Percentiles rank a stretch among this genome's conserved stretches.
Evolutionary conservation across 306 rosid species (phyloP).

Genomic region (Luffa aegyptiaca): DNA sequence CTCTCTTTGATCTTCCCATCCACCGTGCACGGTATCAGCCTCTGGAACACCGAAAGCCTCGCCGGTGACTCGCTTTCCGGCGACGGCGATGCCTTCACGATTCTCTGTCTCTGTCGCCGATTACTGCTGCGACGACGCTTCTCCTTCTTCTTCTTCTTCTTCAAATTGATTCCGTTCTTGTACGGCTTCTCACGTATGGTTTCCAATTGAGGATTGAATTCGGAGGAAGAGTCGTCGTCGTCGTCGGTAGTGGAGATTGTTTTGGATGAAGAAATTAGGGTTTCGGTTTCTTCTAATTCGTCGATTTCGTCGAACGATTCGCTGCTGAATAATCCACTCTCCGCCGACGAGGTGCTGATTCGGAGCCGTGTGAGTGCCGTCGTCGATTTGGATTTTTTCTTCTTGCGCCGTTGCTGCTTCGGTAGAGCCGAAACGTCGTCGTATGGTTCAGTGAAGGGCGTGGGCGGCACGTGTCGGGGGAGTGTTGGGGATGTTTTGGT

Average conservation of each 20-base stretch:
- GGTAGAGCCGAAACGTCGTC: slow-evolving; percentile 12
- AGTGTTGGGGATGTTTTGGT: background rate
- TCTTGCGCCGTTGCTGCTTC: slow-evolving; percentile 23
- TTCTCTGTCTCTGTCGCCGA: slow-evolving; percentile 7
- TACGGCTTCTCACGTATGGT: slow-evolving; percentile 20
- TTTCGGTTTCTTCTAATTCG: slow-evolving; percentile 38
- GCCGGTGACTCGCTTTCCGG: slow-evolving; percentile 26
- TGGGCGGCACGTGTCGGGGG: slow-evolving; percentile 42
- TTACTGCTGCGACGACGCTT: background rate
- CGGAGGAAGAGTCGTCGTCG: slow-evolving; percentile 10
- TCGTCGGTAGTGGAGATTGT: slow-evolving; percentile 32
- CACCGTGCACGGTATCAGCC: slow-evolving; percentile 40
- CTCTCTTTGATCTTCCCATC: slow-evolving; percentile 49
- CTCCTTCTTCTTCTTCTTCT: background rate
- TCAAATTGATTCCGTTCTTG: background rate
- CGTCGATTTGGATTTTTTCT: slow-evolving; percentile 10
- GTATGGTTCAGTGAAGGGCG: slow-evolving; percentile 12
- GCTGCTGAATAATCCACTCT: slow-evolving; percentile 40
- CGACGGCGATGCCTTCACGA: background rate
- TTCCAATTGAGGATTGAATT: slow-evolving; percentile 15
- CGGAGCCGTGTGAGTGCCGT: slow-evolving; percentile 17
- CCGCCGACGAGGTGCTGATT: slow-evolving; percentile 44
- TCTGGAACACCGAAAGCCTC: slow-evolving; percentile 48
- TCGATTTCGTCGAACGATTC: slow-evolving; percentile 17
- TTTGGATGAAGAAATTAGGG: slow-evolving; percentile 44